These are phyloP conservation scores for Aspergillus versicolor DNA, from an alignment of 2,329 filamentous ascomycete genomes.

Conservation along the genomic window DNA sequence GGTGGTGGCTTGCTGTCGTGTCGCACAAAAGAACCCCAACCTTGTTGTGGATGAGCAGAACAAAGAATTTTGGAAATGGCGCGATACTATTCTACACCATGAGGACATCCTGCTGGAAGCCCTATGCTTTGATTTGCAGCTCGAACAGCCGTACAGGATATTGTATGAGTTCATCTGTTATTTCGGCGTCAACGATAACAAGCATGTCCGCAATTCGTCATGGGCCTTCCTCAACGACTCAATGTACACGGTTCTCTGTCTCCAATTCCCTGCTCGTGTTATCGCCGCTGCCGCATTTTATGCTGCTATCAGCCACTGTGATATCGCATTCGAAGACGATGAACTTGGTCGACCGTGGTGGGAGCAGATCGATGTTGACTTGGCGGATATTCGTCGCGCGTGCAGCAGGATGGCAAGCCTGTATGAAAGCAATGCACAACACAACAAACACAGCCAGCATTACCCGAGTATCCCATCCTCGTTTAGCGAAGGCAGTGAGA, in stretches of 20 bases:
- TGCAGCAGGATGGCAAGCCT: constrained; percentile 70
- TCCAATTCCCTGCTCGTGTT: constrained; percentile 74
- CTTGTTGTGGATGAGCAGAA: constrained; percentile 93
- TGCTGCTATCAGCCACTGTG: constrained; percentile 75
- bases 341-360: constrained; percentile 80
- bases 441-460: constrained; percentile 44
- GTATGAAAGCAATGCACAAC: constrained; percentile 46
- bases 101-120: constrained; percentile 91
- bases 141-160: constrained; percentile 82
- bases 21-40: constrained; percentile 90
- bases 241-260: constrained; percentile 77
- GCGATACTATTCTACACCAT: constrained; percentile 86
- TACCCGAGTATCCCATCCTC: constrained; percentile 40
- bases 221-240: constrained; percentile 96
- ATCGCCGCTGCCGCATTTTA: constrained; percentile 86
- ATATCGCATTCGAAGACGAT: constrained; percentile 71
- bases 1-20: constrained; percentile 88
- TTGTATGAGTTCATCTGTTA: constrained; percentile 78
- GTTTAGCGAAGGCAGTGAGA: constrained; percentile 37
- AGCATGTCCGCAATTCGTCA: constrained; percentile 75
- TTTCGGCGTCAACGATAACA: constrained; percentile 74
- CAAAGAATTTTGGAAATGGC: constrained; percentile 98
- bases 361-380: constrained; percentile 70
- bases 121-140: constrained; percentile 88
- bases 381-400: constrained; percentile 68